Conservation (phyloP, 2,329 filamentous ascomycete species). For the Microcera coccophila region DNA sequence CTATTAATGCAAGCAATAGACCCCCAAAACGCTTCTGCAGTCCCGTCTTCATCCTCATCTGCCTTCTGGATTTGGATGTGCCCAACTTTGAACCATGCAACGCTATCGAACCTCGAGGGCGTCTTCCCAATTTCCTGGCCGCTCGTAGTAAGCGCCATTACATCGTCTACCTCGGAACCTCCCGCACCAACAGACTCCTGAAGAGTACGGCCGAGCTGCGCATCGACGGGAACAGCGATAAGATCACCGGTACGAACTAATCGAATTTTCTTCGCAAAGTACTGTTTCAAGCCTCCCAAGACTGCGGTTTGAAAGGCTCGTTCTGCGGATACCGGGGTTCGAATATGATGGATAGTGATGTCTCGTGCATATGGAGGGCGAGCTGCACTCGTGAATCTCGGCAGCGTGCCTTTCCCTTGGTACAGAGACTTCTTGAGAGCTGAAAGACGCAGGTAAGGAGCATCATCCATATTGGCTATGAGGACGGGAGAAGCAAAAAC, state of each 20-base stretch:
- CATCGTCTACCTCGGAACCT: slow-evolving; percentile 69
- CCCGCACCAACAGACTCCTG: slow-evolving; percentile 64
- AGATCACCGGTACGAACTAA: slow-evolving; percentile 84
- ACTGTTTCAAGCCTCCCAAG: slow-evolving; percentile 78
- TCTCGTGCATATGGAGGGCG: slow-evolving; percentile 63
- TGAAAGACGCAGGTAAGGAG: slow-evolving; percentile 74
- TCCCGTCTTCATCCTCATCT: slow-evolving; percentile 55
- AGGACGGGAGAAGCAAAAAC: slow-evolving; percentile 82
- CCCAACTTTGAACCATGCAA: slow-evolving; percentile 91
- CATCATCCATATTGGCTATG: slow-evolving; percentile 76
- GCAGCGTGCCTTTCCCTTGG: slow-evolving; percentile 49
- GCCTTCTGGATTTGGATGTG: slow-evolving; percentile 59
- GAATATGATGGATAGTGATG: slow-evolving; percentile 82
- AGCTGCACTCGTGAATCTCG: slow-evolving; percentile 52
- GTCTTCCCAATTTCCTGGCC: slow-evolving; percentile 25
- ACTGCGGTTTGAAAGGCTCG: slow-evolving; percentile 79
- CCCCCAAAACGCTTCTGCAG: slow-evolving; percentile 73
- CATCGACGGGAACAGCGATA: slow-evolving; percentile 84
- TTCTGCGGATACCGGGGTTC: slow-evolving; percentile 84
- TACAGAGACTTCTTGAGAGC: slow-evolving; percentile 56
- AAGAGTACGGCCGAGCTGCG: slow-evolving; percentile 74
- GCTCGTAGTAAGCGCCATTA: slow-evolving; percentile 49
- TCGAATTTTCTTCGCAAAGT: slow-evolving; percentile 79
- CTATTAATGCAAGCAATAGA: slow-evolving; percentile 83
- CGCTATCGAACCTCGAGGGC: slow-evolving; percentile 47